A percentile compares a stretch with the other conserved stretches of the same genome.
phyloP scores from a whole-genome alignment of 1,139 yeast species.

The Insectozyma bohioensis region DNA sequence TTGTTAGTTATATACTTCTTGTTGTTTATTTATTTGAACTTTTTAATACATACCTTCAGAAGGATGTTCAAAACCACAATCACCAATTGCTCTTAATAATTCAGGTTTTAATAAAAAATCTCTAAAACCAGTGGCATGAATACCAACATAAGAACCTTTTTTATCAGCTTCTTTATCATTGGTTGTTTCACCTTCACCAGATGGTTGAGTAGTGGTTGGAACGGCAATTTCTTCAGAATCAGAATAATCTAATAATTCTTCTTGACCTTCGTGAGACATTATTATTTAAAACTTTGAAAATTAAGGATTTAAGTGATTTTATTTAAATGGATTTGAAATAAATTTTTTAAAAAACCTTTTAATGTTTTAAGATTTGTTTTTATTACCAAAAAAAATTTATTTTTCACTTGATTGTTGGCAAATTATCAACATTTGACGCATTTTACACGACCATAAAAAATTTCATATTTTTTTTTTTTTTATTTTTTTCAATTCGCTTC shows the following conservation, averaged over 20 bases:
- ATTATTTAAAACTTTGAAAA: slow-evolving; percentile 3
- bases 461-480: slow-evolving; percentile 2
- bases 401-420: too few relatives aligned
- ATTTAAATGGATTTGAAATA: slow-evolving; percentile 2
- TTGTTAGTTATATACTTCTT: too few relatives aligned
- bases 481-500: slow-evolving; percentile 1
- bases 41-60: slow-evolving; percentile 96
- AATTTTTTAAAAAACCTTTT: too few relatives aligned
- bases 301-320: not conserved
- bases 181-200: slow-evolving; percentile 38
- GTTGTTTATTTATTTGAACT: too few relatives aligned
- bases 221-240: slow-evolving; percentile 95
- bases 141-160: slow-evolving; percentile 97
- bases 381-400: too few relatives aligned
- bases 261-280: slow-evolving; percentile 95
- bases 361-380: not conserved
- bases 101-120: slow-evolving; percentile 97
- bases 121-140: slow-evolving; percentile 98
- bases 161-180: slow-evolving; percentile 64
- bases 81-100: slow-evolving; percentile 94
- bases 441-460: too few relatives aligned
- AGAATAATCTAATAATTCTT: slow-evolving; percentile 97
- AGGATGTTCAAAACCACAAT: slow-evolving; percentile 99
- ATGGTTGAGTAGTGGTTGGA: slow-evolving; percentile 56
- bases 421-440: too few relatives aligned